Evolutionary conservation across 2,329 filamentous ascomycete genomes (phyloP).

Genomic region (Clonostachys rhizophaga): DNA sequence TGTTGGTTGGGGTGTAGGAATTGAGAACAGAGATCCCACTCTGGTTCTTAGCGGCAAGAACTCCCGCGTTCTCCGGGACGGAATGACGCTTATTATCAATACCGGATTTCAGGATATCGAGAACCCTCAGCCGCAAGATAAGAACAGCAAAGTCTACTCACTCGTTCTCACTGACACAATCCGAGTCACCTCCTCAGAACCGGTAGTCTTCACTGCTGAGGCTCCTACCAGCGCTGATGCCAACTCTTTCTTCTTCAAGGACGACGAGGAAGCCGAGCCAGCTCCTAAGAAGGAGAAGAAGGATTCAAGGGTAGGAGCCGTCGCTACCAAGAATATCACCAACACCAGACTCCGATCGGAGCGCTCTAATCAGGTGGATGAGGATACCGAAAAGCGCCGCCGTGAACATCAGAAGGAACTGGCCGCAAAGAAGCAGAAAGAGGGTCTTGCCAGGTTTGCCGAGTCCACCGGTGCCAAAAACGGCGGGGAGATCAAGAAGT

Average conservation of each 20-base stretch:
- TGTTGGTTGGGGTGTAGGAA: constrained; percentile 86
- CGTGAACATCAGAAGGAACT: constrained; percentile 90
- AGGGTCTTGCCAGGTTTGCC: constrained; percentile 80
- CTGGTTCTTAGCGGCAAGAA: constrained; percentile 87
- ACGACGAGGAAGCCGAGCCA: constrained; percentile 83
- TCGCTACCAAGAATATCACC: constrained; percentile 92
- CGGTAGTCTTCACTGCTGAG: constrained; percentile 89
- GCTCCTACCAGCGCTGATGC: constrained; percentile 88
- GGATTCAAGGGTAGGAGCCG: constrained; percentile 75
- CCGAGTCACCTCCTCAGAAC: constrained; percentile 73
- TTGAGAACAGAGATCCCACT: constrained; percentile 82
- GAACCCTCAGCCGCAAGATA: constrained; percentile 82
- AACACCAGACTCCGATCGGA: constrained; percentile 90
- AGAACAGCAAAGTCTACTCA: constrained; percentile 84
- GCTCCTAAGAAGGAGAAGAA: constrained; percentile 89
- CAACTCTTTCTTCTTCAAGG: constrained; percentile 98
- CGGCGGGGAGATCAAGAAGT: constrained; percentile 92
- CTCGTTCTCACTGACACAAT: constrained; percentile 91
- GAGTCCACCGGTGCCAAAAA: constrained; percentile 82
- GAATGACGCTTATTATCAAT: constrained; percentile 91
- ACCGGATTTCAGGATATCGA: constrained; percentile 88
- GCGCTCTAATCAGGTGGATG: constrained; percentile 80
- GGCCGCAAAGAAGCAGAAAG: constrained; percentile 81
- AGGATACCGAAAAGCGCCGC: constrained; percentile 82
- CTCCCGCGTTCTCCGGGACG: constrained; percentile 76